Evolutionary conservation across 257 asterid species (phyloP).

Genomic region (Primulina huaijiensis): DNA sequence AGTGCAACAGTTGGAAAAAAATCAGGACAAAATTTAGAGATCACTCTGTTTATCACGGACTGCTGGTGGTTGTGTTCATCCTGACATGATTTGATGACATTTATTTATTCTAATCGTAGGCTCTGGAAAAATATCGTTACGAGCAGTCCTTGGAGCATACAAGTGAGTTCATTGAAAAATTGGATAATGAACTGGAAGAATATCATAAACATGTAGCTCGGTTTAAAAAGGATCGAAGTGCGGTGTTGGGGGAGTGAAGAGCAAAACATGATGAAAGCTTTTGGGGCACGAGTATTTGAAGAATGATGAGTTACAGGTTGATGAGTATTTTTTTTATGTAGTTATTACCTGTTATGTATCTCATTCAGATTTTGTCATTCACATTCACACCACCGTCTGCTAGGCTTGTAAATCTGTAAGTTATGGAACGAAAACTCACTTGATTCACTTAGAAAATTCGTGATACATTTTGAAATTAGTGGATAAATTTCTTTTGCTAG

Average conservation of each 20-base stretch:
- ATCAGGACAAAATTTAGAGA: conserved; percentile 6
- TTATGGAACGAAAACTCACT: not conserved
- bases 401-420: not conserved
- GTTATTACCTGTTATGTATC: not conserved
- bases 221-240: conserved; percentile 41
- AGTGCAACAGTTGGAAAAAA: not conserved
- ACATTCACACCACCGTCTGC: not conserved
- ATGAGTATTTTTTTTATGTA: not conserved
- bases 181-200: conserved; percentile 84
- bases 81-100: conserved; percentile 14
- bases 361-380: not conserved
- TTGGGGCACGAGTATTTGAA: conserved; percentile 15
- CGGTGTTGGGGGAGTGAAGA: conserved; percentile 16
- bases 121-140: conserved; percentile 69
- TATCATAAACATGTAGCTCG: conserved; percentile 68
- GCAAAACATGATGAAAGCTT: not conserved
- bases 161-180: conserved; percentile 75
- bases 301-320: not conserved
- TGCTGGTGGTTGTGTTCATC: conserved; percentile 2
- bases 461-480: not conserved
- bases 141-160: conserved; percentile 93
- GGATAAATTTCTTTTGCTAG: not conserved
- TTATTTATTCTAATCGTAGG: conserved; percentile 44
- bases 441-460: not conserved
- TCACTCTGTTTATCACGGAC: conserved; percentile 3